A percentile compares a stretch with the other conserved stretches of the same genome.
Evolutionary conservation across 495 filamentous ascomycete genomes (phyloP).

Genomic region (Neurospora terricola): DNA sequence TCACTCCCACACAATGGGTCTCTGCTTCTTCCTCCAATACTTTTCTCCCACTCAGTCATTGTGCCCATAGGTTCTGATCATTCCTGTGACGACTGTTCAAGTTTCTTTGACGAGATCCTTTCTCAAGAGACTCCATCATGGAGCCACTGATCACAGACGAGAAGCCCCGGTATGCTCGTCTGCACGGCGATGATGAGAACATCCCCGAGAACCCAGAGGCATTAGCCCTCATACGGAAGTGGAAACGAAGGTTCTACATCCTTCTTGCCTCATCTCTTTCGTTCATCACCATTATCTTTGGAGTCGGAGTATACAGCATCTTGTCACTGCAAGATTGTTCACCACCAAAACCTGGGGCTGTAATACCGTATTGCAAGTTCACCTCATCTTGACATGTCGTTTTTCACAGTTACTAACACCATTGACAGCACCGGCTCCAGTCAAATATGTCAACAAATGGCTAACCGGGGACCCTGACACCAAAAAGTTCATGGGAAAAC

Average conservation of each 20-base stretch:
- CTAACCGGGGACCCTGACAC: constrained; percentile 5
- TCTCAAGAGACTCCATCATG: neutral
- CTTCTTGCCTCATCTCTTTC: neutral
- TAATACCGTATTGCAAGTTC: constrained; percentile 3
- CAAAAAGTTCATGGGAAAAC: constrained; percentile 12
- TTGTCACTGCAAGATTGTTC: neutral
- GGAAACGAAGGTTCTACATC: neutral
- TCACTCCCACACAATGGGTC: neutral
- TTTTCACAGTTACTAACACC: neutral
- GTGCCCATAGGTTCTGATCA: neutral
- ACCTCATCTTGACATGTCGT: too few species aligned
- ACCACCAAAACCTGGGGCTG: neutral
- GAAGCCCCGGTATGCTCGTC: neutral
- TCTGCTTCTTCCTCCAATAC: neutral
- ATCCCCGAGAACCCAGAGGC: neutral
- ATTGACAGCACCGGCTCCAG: constrained; percentile 6
- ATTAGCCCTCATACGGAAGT: neutral
- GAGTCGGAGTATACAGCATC: neutral
- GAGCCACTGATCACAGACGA: neutral
- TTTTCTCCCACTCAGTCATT: neutral
- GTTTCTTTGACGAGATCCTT: neutral
- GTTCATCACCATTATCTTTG: neutral
- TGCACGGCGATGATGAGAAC: neutral
- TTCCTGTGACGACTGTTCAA: neutral
- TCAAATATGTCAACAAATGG: constrained; percentile 9